Conservation (phyloP, 129 eudicot genomes). For the Flaveria sonorensis region DNA sequence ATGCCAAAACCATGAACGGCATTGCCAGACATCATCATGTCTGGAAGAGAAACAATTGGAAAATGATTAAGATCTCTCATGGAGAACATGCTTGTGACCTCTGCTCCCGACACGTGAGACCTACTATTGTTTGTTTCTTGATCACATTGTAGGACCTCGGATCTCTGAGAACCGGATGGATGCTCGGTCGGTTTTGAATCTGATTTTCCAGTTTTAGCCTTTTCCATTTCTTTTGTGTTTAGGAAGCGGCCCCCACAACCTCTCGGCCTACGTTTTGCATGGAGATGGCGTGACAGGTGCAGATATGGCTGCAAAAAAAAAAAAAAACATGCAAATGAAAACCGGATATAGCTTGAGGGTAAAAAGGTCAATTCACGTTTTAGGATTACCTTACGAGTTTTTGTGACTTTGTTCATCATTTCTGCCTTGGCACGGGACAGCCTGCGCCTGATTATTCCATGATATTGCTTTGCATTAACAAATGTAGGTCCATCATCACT, state of each 20-base stretch:
- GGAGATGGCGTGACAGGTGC: slow-evolving; percentile 91
- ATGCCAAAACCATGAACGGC: slow-evolving; percentile 42
- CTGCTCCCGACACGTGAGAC: slow-evolving; percentile 52
- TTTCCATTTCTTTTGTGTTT: slow-evolving; percentile 49
- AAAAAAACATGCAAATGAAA: background rate
- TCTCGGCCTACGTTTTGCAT: slow-evolving; percentile 89
- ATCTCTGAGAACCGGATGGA: slow-evolving; percentile 60
- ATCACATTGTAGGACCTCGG: slow-evolving; percentile 79
- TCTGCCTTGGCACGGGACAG: slow-evolving; percentile 75
- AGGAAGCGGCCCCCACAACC: slow-evolving; percentile 94
- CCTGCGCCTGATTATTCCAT: slow-evolving; percentile 84
- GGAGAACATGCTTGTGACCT: slow-evolving; percentile 65
- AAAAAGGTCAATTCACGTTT: slow-evolving; percentile 10
- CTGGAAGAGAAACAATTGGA: slow-evolving; percentile 42
- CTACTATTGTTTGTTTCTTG: slow-evolving; percentile 39
- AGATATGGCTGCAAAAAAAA: slow-evolving; percentile 65
- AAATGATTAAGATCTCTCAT: slow-evolving; percentile 49
- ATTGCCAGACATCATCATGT: slow-evolving; percentile 49
- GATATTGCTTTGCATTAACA: slow-evolving; percentile 88
- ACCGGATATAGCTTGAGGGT: background rate
- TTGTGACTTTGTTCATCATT: slow-evolving; percentile 46
- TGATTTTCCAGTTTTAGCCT: slow-evolving; percentile 19
- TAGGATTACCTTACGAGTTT: slow-evolving; percentile 64
- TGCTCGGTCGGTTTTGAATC: slow-evolving; percentile 31
- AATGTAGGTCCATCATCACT: slow-evolving; percentile 71